These are phyloP conservation scores for Aspergillus sclerotioniger DNA, from an alignment of 495 filamentous ascomycete species.

Conservation along the genomic window DNA sequence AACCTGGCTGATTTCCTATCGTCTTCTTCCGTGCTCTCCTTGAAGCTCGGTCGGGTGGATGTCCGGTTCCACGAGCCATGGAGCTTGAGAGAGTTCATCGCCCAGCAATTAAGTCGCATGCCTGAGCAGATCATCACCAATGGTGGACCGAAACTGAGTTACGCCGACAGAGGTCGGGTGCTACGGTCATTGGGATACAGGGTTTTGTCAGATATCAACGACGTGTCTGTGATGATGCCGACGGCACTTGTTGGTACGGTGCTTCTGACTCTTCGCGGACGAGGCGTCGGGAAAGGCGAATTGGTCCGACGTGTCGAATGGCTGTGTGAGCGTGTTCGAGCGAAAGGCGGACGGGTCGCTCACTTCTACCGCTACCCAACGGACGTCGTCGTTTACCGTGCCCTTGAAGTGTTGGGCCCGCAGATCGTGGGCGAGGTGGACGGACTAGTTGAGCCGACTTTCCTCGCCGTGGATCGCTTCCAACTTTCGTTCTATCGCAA, in stretches of 20 bases:
- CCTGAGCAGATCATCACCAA: constrained; percentile 28
- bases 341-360: constrained; percentile 85
- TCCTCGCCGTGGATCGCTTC: constrained; percentile 91
- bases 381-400: constrained; percentile 79
- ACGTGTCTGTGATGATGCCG: constrained; percentile 95
- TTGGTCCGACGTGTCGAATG: constrained; percentile 85
- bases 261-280: constrained; percentile 83
- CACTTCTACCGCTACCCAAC: constrained; percentile 84
- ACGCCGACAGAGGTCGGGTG: constrained; percentile 57
- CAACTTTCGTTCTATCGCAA: constrained; percentile 97
- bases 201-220: constrained; percentile 90
- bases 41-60: constrained; percentile 88
- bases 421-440: constrained; percentile 78
- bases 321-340: constrained; percentile 78
- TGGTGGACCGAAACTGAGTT: constrained; percentile 40
- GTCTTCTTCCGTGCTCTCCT: constrained; percentile 82
- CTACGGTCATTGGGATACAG: constrained; percentile 84
- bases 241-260: constrained; percentile 94
- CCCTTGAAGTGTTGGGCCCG: constrained; percentile 84
- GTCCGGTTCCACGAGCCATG: constrained; percentile 95
- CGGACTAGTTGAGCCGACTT: constrained; percentile 82
- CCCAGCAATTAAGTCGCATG: constrained; percentile 62
- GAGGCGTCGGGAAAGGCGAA: constrained; percentile 85
- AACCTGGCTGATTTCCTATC: constrained; percentile 85
- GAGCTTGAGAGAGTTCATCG: constrained; percentile 78